Conservation (phyloP, 192 early-diverging fungal species). For the Physocladia obscura region DNA sequence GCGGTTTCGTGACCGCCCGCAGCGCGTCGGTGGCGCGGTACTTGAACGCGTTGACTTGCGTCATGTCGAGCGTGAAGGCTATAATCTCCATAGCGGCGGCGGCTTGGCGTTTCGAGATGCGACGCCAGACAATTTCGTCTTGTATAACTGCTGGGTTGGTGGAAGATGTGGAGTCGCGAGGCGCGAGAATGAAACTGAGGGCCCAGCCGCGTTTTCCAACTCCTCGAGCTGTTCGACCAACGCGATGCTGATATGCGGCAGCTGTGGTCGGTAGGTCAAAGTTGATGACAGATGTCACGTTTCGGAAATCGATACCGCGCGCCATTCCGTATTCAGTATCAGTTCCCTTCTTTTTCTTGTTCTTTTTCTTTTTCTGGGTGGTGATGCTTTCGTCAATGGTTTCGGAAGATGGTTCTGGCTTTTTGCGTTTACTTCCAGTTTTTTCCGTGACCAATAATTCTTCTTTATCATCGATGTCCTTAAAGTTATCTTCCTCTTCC, state of each 20-base stretch:
- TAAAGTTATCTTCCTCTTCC: slow-evolving; percentile 1
- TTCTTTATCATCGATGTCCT: slow-evolving; percentile 9
- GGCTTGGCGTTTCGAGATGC: slow-evolving; percentile 72
- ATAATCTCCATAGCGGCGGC: slow-evolving; percentile 52
- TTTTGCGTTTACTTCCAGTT: not conserved
- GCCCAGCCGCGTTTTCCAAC: slow-evolving; percentile 83
- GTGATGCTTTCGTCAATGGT: no score
- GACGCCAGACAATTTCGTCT: slow-evolving; percentile 72
- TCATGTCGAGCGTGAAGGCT: slow-evolving; percentile 86
- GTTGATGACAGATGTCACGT: slow-evolving; percentile 91
- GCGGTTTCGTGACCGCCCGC: slow-evolving; percentile 66
- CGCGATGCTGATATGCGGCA: slow-evolving; percentile 87
- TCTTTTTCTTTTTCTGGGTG: slow-evolving; percentile 36
- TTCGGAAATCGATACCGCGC: slow-evolving; percentile 93
- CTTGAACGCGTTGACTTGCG: slow-evolving; percentile 84
- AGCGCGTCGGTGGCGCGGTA: slow-evolving; percentile 90
- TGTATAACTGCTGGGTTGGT: slow-evolving; percentile 48
- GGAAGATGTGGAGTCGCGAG: no score
- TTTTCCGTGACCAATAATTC: slow-evolving; percentile 1
- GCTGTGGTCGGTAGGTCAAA: slow-evolving; percentile 91
- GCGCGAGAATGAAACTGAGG: slow-evolving; percentile 76
- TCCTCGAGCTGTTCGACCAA: slow-evolving; percentile 93
- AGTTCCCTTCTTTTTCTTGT: slow-evolving; percentile 40
- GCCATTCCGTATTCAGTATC: slow-evolving; percentile 94
- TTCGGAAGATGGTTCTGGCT: slow-evolving; percentile 8